Base-by-base conservation (phyloP, 352 stramenopile genomes). In the Globisporangium spinosum region DNA sequence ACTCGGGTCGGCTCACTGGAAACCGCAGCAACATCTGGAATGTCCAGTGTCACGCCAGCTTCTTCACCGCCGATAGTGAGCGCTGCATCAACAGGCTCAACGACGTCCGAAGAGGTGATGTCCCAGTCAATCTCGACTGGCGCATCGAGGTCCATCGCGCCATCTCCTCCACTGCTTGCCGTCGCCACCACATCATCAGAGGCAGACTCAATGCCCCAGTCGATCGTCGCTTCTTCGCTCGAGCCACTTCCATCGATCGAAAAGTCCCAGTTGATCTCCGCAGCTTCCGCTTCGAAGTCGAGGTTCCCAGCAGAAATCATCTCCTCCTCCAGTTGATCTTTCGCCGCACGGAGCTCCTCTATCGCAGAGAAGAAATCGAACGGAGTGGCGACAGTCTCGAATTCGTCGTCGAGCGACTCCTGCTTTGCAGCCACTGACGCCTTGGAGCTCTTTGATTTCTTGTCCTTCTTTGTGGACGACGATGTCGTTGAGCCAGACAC, bases 41-140 rank as follows among this genome's bases (percentile, higher is more conserved):
- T 27, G 32, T 58, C 51, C 51, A 58, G 10, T 10, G 25, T 40
- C 34, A 62, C 65, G 43, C 22, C 61, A 64, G 25, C 35, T 12
- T 7, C 32, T 23, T 45, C 34, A 56, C 69, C 65, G 40, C 54
- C 43, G 7, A 67, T 58, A 2, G 45, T 60, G 53, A 71, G 43
- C 13, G 68, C 25, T 40, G 70, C 54, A 5, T 57, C 72, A 10
- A 64, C 58, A n/a, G 68, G 62, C 12, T 85, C 71, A 32, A 72
- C 69, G 6, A 79, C 68, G 29, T 89, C 75, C 15, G 72, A 74
- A 8, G 67, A 80, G n/a, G 83, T 79, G 49, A 91, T 91, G 56
- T 90, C 82, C 85, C 85, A 93, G 70, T 91, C 82, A 45, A 93
- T 93, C 29, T 89, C 83, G 22, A 83, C 75, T 23, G 83, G 72